Evolutionary conservation across 2,329 filamentous ascomycete species (phyloP), one percentile per base, ranked within the genome.

Genomic region (Talaromyces sp.): DNA sequence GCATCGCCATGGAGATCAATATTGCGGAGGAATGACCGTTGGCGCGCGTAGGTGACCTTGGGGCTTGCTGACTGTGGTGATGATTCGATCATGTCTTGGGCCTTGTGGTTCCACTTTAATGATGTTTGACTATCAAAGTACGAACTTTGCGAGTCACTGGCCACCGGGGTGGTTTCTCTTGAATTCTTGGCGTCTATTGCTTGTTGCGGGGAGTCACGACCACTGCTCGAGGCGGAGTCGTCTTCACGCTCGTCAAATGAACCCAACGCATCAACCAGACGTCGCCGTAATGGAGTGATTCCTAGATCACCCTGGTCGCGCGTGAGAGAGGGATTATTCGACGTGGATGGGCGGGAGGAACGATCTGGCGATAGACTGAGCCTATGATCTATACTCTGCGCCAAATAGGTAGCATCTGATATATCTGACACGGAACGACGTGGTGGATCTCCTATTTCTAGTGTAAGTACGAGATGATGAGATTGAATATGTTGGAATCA

Each of bases 21-120:
- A 67, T 87, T 85, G 68, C 83, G 80, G n/a, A 88, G 75, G 67
- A 87, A 86, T 1, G 86, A 87, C 54, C 87, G 81, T 68, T 84
- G 80, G 43, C 82, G 82, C 14, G 84, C 83, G 73, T 89, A 89
- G 2, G 87, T 89, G 50, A 85, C 76, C 68, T 77, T 84, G 4
- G 81, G 76, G 2, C 78, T 79, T 60, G 68, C 68, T 13, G 73
- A 60, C 62, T 71, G 69, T 11, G 74, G 68, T 37, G 72, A 69
- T 48, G 57, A 22, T 6, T 56, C 45, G 11, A 45, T 56, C 37
- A 22, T 31, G 22, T 59, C 63, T 19, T 57, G 39, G 16, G 47
- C 37, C 50, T 39, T 50, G 1, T 56, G 31, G 37, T 11, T 22
- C 39, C 27, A 62, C n/a, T 65, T 35, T 14, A 27, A 52, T 27